Conservation (phyloP, 1,284 basidiomycete species). For the Porphyrellus sp. region DNA sequence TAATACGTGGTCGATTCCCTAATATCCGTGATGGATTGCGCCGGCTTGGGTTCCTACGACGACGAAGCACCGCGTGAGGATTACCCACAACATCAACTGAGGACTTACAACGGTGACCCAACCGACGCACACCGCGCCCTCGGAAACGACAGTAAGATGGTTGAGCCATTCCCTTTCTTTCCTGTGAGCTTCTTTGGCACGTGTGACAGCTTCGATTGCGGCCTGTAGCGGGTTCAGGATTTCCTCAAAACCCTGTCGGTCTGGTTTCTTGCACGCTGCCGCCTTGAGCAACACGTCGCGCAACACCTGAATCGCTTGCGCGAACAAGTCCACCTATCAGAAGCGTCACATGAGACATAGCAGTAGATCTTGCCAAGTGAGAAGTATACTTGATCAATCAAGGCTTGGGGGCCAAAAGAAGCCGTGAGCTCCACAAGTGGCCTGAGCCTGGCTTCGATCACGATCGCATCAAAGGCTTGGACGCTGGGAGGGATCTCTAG, state of each 20-base stretch:
- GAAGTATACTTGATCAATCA: conserved; percentile 75
- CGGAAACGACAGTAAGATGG: conserved; percentile 79
- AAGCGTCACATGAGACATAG: conserved; percentile 6
- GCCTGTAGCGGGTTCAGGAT: conserved; percentile 73
- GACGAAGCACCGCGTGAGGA: conserved; percentile 6
- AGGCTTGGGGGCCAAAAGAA: conserved; percentile 64
- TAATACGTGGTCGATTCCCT: conserved; percentile 92
- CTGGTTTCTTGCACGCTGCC: conserved; percentile 78
- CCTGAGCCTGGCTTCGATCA: conserved; percentile 70
- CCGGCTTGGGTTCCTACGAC: conserved; percentile 76
- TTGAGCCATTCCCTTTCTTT: conserved; percentile 81
- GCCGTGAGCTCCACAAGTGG: conserved; percentile 76
- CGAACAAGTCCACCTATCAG: conserved; percentile 64
- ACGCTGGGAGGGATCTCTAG: conserved; percentile 58
- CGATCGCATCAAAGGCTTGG: conserved; percentile 69
- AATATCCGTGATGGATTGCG: conserved; percentile 77
- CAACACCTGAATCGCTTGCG: conserved; percentile 68
- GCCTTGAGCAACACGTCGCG: conserved; percentile 68
- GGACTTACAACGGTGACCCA: conserved; percentile 83
- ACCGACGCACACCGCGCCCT: conserved; percentile 83
- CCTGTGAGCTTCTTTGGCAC: conserved; percentile 80
- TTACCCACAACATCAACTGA: not conserved
- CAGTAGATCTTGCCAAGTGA: not conserved
- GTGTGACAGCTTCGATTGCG: conserved; percentile 73
- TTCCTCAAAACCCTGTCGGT: conserved; percentile 54